Base-by-base conservation (phyloP, 371 early-diverging fungal species). In the Encephalitozoon hellem region DNA sequence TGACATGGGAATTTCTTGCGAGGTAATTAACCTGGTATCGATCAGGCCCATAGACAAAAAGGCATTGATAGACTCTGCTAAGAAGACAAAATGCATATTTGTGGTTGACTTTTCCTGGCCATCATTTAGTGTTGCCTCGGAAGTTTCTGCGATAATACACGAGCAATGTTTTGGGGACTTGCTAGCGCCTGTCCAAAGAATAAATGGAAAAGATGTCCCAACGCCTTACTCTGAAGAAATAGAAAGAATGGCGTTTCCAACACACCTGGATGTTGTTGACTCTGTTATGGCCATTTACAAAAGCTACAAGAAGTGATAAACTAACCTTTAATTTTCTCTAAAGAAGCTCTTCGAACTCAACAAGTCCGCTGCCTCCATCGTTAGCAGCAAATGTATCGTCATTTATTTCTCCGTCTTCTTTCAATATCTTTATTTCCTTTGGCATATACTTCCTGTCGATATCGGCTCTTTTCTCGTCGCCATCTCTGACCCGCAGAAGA, bases 101-200 rank as follows among this genome's bases (percentile, higher is more conserved):
- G 91, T 96, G 39, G 96, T 97, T 68, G 97, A 97, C 84, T 92
- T 91, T 80, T 93, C 93, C 54, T 96, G 93, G 93, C 96, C 97
- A 55, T 87, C 89, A 84, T 96, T 90, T 80, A 93, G 96, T 80
- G 90, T 96, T 65, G 96, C 96, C 68, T 90, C 92, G 53, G 98
- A 98, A 87, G 91, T 98, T 79, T 88, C 91, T 79, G 94, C 95
- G 66, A 91, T 91, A 85, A 90, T 94, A 78, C 91, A 93, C 90
- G 95, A 94, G 65, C 87, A 89, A 86, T 90, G 91, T 79, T 92
- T 91, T 82, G 81, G 89, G 64, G 82, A 89, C 25, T 84, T 95
- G 25, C 91, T 94, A 54, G 92, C 92, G 49, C 95, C 95, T n/a
- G 89, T 97, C 71, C 83, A 86, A 78, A 91, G 96, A 80, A 88